Percentiles rank a stretch among this genome's conserved stretches.
phyloP scores from a whole-genome alignment of 495 filamentous ascomycete species.

The Delitschia confertaspora region DNA sequence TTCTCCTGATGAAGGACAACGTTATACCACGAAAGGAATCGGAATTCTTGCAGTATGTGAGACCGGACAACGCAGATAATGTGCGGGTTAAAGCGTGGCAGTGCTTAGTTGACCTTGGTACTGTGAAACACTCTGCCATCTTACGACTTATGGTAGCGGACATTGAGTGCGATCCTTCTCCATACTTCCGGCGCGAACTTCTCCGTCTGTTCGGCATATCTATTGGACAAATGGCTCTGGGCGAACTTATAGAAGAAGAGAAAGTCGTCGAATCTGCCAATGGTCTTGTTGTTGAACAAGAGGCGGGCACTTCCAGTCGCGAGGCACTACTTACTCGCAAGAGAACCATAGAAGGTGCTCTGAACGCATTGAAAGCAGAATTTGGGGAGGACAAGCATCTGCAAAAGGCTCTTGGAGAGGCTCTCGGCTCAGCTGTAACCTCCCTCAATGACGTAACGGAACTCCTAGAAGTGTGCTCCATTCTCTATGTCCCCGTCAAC shows the following conservation, averaged over 20 bases:
- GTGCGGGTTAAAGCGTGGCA: conserved; percentile 78
- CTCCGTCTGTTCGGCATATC: conserved; percentile 58
- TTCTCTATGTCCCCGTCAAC: conserved; percentile 61
- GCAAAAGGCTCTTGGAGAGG: conserved; percentile 66
- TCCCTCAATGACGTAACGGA: conserved; percentile 65
- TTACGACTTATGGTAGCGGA: conserved; percentile 61
- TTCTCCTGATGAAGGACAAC: conserved; percentile 60
- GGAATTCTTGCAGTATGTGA: conserved; percentile 73
- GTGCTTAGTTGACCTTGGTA: conserved; percentile 68
- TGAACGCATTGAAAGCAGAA: conserved; percentile 65
- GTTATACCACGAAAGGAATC: conserved; percentile 52
- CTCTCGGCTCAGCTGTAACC: conserved; percentile 56
- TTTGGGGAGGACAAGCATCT: conserved; percentile 52
- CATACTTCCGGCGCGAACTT: conserved; percentile 64
- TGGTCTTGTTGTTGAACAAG: conserved; percentile 71
- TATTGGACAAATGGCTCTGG: conserved; percentile 73
- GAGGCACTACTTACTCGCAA: conserved; percentile 62
- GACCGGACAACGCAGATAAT: conserved; percentile 65
- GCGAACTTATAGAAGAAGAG: conserved; percentile 41
- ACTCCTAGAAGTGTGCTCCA: conserved; percentile 63
- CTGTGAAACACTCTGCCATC: conserved; percentile 53
- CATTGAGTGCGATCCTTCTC: conserved; percentile 68
- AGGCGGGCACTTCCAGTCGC: conserved; percentile 52
- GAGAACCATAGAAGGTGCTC: conserved; percentile 65
- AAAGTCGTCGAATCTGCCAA: conserved; percentile 32